Evolutionary conservation across 2,329 filamentous ascomycete species (phyloP), one percentile per base, ranked within the genome.

Genomic region (Clonostachys solani): DNA sequence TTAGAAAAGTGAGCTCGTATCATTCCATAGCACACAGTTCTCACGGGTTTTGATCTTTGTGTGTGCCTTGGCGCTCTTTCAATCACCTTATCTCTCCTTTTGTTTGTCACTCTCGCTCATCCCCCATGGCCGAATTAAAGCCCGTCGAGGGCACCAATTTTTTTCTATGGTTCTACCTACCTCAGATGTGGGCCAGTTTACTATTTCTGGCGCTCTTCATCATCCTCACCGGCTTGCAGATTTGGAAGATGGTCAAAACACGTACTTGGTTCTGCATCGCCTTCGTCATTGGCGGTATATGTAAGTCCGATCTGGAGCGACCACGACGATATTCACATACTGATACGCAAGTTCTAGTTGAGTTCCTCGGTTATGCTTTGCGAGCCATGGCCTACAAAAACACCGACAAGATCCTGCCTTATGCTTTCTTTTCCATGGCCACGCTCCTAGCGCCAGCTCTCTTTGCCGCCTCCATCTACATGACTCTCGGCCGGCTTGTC

Each of bases 391-490:
- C 15, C 36, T 38, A n/a, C 36, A 18, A 38, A n/a, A 38, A 38
- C 12, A 38, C 36, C 36, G 36, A 29, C 41, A 18, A 18, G 37
- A 13, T 46, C 6, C 3, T 34, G 7, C 45, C 45, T 9, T 47
- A 47, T 33, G 33, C 23, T n/a, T 13, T 43, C 23, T 42, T 44
- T 19, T 12, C 65, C n/a, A 56, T 61, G 40, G 57, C 72, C 18
- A 54, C 72, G 23, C 63, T 74, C 3, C 49, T 72, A 16, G 68
- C 71, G 2, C 69, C 71, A 3, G 62, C 70, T 5, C 67, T 73
- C 52, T 71, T 73, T 51, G 71, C 71, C 8, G 71, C 71, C 1
- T 67, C 68, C 1, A 61, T 74, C 33, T 73, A 74, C 59, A 73
- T 73, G 69, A 67, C 66, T 29, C 63, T 73, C 5, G 63, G 68